Percentiles rank a stretch among this genome's conserved stretches.
Evolutionary conservation across 306 rosid species (phyloP).

Genomic region (Vachellia pachyceras): DNA sequence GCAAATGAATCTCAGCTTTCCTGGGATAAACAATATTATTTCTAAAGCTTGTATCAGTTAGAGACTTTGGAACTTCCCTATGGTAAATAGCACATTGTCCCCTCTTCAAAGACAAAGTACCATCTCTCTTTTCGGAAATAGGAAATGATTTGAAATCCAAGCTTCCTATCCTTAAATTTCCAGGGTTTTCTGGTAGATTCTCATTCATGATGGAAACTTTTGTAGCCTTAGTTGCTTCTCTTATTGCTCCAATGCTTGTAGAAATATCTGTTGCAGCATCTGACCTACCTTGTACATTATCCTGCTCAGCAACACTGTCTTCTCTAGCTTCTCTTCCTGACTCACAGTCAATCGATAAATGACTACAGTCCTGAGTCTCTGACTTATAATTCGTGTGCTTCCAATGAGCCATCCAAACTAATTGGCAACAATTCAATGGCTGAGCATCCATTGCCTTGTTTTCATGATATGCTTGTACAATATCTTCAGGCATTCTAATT

Average conservation of each 20-base stretch:
- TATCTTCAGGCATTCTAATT: slow-evolving; percentile 57
- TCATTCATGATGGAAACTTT: slow-evolving; percentile 36
- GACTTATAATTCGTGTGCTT: slow-evolving; percentile 52
- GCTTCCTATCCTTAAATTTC: too few species aligned
- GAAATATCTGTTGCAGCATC: slow-evolving; percentile 38
- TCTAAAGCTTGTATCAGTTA: slow-evolving; percentile 43
- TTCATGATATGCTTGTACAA: slow-evolving; percentile 37
- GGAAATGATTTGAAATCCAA: slow-evolving; percentile 62
- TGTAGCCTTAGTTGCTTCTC: slow-evolving; percentile 51
- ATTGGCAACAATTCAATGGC: slow-evolving; percentile 45
- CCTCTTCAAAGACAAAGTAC: slow-evolving; percentile 39
- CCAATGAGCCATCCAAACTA: slow-evolving; percentile 85
- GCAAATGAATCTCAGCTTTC: slow-evolving; percentile 35
- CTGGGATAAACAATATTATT: slow-evolving; percentile 36
- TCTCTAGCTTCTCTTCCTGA: slow-evolving; percentile 45
- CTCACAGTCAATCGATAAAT: slow-evolving; percentile 40
- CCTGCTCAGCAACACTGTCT: slow-evolving; percentile 43
- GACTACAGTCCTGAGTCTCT: slow-evolving; percentile 38
- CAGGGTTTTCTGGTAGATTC: slow-evolving; percentile 32
- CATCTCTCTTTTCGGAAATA: slow-evolving; percentile 51
- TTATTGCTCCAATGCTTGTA: slow-evolving; percentile 35
- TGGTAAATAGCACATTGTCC: slow-evolving; percentile 37
- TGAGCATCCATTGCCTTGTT: slow-evolving; percentile 45
- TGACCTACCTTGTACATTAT: slow-evolving; percentile 35
- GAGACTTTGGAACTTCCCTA: slow-evolving; percentile 43